These are phyloP conservation scores for Cryptosporidium parvum DNA, from an alignment of 169 alveolate species.

Conservation along the genomic window DNA sequence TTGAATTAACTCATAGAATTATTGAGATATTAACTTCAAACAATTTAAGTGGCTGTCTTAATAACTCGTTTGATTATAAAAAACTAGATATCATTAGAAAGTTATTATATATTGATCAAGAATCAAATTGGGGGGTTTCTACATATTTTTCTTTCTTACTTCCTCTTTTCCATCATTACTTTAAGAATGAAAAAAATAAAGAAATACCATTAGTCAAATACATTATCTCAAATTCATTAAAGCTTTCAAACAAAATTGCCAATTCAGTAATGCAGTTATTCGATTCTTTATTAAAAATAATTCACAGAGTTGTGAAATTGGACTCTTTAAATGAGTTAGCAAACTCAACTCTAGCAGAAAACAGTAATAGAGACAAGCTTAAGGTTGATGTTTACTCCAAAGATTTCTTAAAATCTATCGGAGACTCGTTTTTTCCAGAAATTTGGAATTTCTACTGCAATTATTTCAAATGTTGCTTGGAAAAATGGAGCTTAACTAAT, in stretches of 20 bases:
- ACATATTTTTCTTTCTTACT: slow-evolving; percentile 55
- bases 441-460: slow-evolving; percentile 14
- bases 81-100: not conserved
- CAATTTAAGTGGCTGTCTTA: not conserved
- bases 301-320: slow-evolving; percentile 3
- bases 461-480: slow-evolving; percentile 7
- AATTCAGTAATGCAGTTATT: slow-evolving; percentile 23
- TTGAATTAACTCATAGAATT: slow-evolving; percentile 52
- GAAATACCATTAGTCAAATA: slow-evolving; percentile 24
- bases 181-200: slow-evolving; percentile 5
- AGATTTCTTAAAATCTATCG: not conserved
- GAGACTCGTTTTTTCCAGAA: not conserved
- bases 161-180: slow-evolving; percentile 40
- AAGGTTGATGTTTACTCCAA: slow-evolving; percentile 18
- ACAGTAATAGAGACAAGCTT: not conserved
- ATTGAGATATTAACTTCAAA: slow-evolving; percentile 6
- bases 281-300: slow-evolving; percentile 20
- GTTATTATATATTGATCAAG: slow-evolving; percentile 19
- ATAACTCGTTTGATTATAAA: not conserved
- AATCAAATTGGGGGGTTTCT: slow-evolving; percentile 46
- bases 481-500: not conserved
- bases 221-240: slow-evolving; percentile 46
- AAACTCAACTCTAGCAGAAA: slow-evolving; percentile 11
- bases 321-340: slow-evolving; percentile 32
- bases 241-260: slow-evolving; percentile 46